Conservation (phyloP, 495 filamentous ascomycete species). For the Lasiosphaeria miniovina region DNA sequence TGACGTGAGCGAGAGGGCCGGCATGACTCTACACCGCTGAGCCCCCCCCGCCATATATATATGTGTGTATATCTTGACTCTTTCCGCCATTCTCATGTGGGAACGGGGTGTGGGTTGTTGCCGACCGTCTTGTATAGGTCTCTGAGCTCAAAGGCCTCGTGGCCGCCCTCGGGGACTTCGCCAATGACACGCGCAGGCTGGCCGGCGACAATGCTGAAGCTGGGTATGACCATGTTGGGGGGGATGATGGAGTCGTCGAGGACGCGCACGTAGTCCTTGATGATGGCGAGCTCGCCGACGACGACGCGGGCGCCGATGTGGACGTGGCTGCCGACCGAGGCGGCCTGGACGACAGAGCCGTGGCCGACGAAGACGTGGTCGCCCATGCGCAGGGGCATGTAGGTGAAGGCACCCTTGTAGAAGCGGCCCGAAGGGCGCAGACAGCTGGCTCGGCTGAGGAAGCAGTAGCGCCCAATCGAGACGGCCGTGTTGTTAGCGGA, state of each 20-base stretch:
- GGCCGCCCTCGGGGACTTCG: constrained; percentile 76
- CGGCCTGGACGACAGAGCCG: constrained; percentile 70
- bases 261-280: constrained; percentile 86
- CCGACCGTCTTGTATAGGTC: constrained; percentile 53
- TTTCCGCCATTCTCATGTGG: constrained; percentile 27
- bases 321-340: constrained; percentile 75
- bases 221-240: constrained; percentile 84
- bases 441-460: constrained; percentile 69
- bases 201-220: constrained; percentile 81
- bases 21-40: no score
- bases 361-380: constrained; percentile 88
- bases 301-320: constrained; percentile 71
- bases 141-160: constrained; percentile 57
- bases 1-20: no score
- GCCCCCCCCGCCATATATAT: no score
- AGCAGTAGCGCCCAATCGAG: constrained; percentile 82
- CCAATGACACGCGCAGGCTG: constrained; percentile 78
- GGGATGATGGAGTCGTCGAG: constrained; percentile 81
- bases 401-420: constrained; percentile 64
- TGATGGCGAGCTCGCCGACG: constrained; percentile 78
- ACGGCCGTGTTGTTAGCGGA: constrained; percentile 63
- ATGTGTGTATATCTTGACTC: background rate
- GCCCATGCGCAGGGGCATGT: constrained; percentile 84
- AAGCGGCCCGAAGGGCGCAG: constrained; percentile 75
- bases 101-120: constrained; percentile 44